Evolutionary conservation across 2,329 filamentous ascomycete genomes (phyloP).

Genomic region (Alternaria tenuissima): DNA sequence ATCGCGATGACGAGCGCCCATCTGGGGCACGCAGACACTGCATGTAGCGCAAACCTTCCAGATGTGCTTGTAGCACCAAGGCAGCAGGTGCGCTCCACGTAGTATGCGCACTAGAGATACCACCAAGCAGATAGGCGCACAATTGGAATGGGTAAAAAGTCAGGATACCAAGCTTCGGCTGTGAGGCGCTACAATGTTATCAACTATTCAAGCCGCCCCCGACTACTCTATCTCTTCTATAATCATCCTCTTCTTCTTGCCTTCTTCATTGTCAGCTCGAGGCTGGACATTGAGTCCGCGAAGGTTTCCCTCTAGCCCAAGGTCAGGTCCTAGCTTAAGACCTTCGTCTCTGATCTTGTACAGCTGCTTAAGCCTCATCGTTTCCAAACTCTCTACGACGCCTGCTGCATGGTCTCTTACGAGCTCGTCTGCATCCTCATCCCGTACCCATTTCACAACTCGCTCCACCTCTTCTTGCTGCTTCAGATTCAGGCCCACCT

Average conservation of each 20-base stretch:
- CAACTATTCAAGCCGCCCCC: neutral
- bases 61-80: neutral
- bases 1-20: neutral
- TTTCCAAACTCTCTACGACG: conserved; percentile 72
- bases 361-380: conserved; percentile 65
- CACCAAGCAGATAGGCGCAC: conserved; percentile 19
- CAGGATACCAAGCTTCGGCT: conserved; percentile 13
- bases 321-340: conserved; percentile 28
- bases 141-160: conserved; percentile 14
- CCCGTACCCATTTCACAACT: conserved; percentile 69
- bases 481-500: conserved; percentile 63
- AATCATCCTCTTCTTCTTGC: conserved; percentile 52
- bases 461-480: conserved; percentile 69
- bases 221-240: conserved; percentile 69
- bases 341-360: conserved; percentile 51
- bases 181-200: conserved; percentile 10
- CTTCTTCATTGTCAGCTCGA: conserved; percentile 3
- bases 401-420: conserved; percentile 72
- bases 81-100: conserved; percentile 9
- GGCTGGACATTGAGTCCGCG: conserved; percentile 57
- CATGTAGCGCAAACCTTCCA: neutral
- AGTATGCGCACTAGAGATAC: conserved; percentile 22
- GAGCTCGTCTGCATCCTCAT: conserved; percentile 72
- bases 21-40: neutral
- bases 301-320: conserved; percentile 50